Evolutionary conservation across 179 eudicot genomes (phyloP).

Genomic region (Patellifolia procumbens): DNA sequence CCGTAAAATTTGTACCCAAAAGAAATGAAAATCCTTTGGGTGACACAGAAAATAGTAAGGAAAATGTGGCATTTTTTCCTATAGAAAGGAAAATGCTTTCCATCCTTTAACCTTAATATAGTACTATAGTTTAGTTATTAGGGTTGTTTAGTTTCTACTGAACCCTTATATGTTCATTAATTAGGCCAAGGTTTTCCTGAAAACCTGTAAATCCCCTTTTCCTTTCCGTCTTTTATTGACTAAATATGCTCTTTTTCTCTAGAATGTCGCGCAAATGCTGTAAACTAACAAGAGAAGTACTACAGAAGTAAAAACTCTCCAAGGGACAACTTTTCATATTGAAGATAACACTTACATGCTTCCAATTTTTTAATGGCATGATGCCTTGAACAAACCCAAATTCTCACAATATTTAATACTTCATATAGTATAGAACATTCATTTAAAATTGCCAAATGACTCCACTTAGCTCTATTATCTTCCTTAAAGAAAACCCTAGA

Average conservation of each 20-base stretch:
- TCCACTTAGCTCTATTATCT: slow-evolving; percentile 23
- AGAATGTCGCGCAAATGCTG: slow-evolving; percentile 5
- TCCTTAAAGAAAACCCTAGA: slow-evolving; percentile 35
- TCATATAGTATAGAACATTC: background rate
- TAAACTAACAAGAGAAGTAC: background rate
- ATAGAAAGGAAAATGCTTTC: too few relatives aligned
- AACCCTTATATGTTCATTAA: background rate
- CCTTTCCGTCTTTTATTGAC: slow-evolving; percentile 16
- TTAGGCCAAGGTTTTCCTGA: background rate
- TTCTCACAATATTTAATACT: background rate
- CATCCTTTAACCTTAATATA: too few relatives aligned
- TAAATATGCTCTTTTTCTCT: slow-evolving; percentile 8
- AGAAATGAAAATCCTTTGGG: too few relatives aligned
- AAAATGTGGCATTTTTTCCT: too few relatives aligned
- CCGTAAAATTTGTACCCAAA: too few relatives aligned
- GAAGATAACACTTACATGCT: slow-evolving; percentile 1
- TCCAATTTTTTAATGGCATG: background rate
- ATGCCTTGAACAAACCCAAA: background rate
- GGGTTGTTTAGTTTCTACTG: background rate
- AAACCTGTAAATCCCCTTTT: slow-evolving; percentile 14
- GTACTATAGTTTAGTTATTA: background rate
- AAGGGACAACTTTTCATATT: slow-evolving; percentile 4
- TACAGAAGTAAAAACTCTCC: background rate
- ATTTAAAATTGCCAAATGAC: background rate
- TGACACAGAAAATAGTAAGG: too few relatives aligned